Base-by-base conservation (phyloP, 768 basidiomycete genomes). In the Rickenella mellea region DNA sequence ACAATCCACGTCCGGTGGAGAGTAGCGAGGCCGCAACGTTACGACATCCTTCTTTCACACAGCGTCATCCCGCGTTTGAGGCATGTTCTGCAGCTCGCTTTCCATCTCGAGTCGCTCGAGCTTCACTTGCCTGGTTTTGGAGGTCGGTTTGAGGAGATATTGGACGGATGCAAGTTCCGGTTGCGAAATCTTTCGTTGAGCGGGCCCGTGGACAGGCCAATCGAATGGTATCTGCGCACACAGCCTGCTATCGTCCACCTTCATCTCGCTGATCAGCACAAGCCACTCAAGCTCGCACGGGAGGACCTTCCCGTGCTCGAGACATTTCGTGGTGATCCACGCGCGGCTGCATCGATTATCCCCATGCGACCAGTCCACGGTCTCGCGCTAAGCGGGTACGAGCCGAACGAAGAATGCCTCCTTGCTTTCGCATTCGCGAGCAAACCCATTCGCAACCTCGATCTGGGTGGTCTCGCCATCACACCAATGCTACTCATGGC, bases 301-400 rank as follows among this genome's bases (percentile, higher is more conserved):
- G 42, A 52, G 42, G 68, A 71, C 40, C 61, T 81, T 15, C 73
- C 74, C 4, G 48, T 47, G 36, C 67, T 83, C 19, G 50, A 65
- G 10, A 67, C 68, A 40, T 81, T 80, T 67, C 74, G 76, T 42
- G 80, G 80, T 44, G 67, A 70, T 26, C 69, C 78, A 43, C 66
- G 67, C 53, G 65, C 73, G n/a, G 78, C 78, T 2, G 76, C 77
- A 36, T 58, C 64, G 14, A 51, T 82, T 36, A 69, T 81, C 40
- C 80, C 79, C 4, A 77, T 77, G 15, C 64, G 80, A 17, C 77
- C 78, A 3, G 71, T 82, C 21, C 70, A 68, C 32, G 58, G 59
- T 42, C 72, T 82, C 38, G 62, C 69, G 12, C 74, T 82, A 37
- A 60, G 74, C 38, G 77, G 76, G 3, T 67, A 71, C 49, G 75